Evolutionary conservation across 805 yeast genomes (phyloP).

Genomic region (Kodamaea sagamina): DNA sequence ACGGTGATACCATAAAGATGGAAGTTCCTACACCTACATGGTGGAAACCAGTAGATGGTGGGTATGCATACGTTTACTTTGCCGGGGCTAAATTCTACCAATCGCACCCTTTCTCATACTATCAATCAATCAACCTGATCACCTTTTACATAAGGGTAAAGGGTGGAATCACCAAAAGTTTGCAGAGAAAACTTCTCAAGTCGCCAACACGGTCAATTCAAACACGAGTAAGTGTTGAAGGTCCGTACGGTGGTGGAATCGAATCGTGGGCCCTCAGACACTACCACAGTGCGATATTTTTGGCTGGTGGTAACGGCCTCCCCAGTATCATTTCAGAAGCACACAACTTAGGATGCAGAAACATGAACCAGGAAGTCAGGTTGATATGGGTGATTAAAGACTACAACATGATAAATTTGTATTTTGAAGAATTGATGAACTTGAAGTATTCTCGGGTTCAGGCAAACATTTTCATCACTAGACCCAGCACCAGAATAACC

Average conservation of each 20-base stretch:
- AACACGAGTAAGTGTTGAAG: constrained; percentile 36
- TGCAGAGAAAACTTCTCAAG: constrained; percentile 25
- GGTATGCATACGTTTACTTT: constrained; percentile 60
- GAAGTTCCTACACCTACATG: constrained; percentile 51
- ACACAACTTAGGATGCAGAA: constrained; percentile 21
- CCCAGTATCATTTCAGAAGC: constrained; percentile 39
- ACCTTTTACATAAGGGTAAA: constrained; percentile 53
- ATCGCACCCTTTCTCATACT: constrained; percentile 67
- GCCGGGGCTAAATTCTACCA: constrained; percentile 52
- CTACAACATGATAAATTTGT: constrained; percentile 50
- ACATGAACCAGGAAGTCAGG: constrained; percentile 10
- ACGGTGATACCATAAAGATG: constrained; percentile 51
- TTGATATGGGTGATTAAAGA: constrained; percentile 67
- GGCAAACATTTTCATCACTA: constrained; percentile 31
- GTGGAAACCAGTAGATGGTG: constrained; percentile 62
- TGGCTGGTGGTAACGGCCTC: constrained; percentile 42
- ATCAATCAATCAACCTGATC: constrained; percentile 45
- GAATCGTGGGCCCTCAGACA: constrained; percentile 18
- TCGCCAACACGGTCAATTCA: constrained; percentile 28
- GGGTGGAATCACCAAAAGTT: constrained; percentile 50
- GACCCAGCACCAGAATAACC: constrained; percentile 19
- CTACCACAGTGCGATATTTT: constrained; percentile 32
- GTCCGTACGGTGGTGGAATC: constrained; percentile 36
- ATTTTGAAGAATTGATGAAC: constrained; percentile 42
- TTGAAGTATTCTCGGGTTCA: constrained; percentile 31